Conservation (phyloP, 352 stramenopile genomes). For the Phytophthora quininea region DNA sequence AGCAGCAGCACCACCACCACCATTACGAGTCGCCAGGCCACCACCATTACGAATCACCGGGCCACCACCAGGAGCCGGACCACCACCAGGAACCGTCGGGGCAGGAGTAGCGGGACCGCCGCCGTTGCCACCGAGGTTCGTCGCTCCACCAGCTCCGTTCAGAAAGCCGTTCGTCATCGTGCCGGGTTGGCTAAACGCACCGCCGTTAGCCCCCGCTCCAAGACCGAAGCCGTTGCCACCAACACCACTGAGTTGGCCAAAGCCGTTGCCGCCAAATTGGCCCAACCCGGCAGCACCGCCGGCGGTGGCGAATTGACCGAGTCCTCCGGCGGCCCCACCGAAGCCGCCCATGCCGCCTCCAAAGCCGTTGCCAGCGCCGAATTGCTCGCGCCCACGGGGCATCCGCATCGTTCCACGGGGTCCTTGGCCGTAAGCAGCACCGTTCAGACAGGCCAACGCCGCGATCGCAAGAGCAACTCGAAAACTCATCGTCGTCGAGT, state of each 20-base stretch:
- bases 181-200: conserved; percentile 1
- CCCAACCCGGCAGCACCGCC: conserved; percentile 13
- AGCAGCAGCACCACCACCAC: conserved; percentile 2
- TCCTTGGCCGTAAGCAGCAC: conserved; percentile 20
- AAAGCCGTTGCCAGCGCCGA: conserved; percentile 14
- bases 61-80: background rate
- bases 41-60: conserved; percentile 5
- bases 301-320: conserved; percentile 2
- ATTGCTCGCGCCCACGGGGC: conserved; percentile 27
- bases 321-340: conserved; percentile 5
- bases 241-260: background rate
- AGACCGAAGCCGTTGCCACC: conserved; percentile 10
- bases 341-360: conserved; percentile 5
- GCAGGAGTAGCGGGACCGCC: conserved; percentile 20
- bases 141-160: background rate
- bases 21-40: background rate
- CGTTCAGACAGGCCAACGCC: conserved; percentile 18
- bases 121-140: background rate
- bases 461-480: conserved; percentile 25
- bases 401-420: conserved; percentile 21
- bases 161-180: background rate
- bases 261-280: conserved; percentile 1
- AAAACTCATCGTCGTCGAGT: conserved; percentile 10
- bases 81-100: conserved; percentile 20
- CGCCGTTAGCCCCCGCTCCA: conserved; percentile 1